Conservation (phyloP, 2,329 filamentous ascomycete species). For the Cladosporium oxysporum region DNA sequence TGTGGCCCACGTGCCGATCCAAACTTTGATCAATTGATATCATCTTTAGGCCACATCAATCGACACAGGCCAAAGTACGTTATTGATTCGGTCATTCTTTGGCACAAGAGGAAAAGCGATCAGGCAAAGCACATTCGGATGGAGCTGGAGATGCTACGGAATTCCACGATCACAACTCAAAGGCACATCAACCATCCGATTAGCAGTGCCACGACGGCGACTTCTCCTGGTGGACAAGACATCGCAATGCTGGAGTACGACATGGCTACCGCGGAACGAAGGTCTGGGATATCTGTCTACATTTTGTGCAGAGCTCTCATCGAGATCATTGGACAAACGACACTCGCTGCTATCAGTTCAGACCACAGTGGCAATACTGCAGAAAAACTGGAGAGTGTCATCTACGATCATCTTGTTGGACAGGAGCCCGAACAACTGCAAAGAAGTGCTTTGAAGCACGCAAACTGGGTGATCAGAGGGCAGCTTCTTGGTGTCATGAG, state of each 20-base stretch:
- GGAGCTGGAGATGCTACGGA: constrained; percentile 33
- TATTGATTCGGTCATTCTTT: constrained; percentile 97
- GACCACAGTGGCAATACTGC: constrained; percentile 77
- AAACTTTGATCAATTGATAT: constrained; percentile 90
- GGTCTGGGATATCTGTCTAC: constrained; percentile 93
- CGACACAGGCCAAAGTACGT: constrained; percentile 90
- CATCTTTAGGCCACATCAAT: constrained; percentile 89
- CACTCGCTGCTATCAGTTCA: constrained; percentile 66
- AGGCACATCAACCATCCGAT: constrained; percentile 23
- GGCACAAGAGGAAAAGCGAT: constrained; percentile 95
- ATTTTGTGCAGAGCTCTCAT: constrained; percentile 91
- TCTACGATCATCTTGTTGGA: constrained; percentile 77
- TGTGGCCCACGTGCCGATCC: constrained; percentile 88
- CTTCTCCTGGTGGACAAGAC: constrained; percentile 30
- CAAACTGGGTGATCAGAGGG: constrained; percentile 94
- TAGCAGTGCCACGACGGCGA: constrained; percentile 23
- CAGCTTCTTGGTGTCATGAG: constrained; percentile 96
- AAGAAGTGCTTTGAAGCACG: constrained; percentile 58
- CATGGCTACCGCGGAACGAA: constrained; percentile 61
- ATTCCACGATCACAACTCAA: constrained; percentile 26
- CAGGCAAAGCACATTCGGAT: constrained; percentile 56
- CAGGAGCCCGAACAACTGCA: constrained; percentile 20
- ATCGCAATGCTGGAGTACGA: constrained; percentile 34
- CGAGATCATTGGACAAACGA: constrained; percentile 91
- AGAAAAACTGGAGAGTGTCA: constrained; percentile 89